phyloP scores from a whole-genome alignment of 352 stramenopile species.

The Phytopythium kandeliae region DNA sequence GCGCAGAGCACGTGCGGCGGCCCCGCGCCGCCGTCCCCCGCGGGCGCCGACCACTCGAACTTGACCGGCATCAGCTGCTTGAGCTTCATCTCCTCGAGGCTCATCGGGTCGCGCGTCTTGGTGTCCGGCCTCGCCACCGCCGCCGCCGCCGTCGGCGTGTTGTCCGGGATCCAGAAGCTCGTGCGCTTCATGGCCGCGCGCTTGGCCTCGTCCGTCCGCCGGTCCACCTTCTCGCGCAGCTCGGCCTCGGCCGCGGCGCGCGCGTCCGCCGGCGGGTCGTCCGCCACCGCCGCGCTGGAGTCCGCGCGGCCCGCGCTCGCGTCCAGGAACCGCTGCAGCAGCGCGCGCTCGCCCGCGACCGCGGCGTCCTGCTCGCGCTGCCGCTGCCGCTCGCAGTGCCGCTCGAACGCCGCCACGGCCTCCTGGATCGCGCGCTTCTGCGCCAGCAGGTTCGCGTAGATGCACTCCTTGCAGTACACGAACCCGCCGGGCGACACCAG shows the following conservation, averaged over 20 bases:
- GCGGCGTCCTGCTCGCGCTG: conserved; percentile 42
- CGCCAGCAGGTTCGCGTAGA: conserved; percentile 80
- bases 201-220: conserved; percentile 64
- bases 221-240: conserved; percentile 72
- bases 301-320: conserved; percentile 13
- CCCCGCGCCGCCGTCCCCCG: conserved; percentile 16
- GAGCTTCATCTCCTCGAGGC: conserved; percentile 74
- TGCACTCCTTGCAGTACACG: conserved; percentile 86
- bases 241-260: conserved; percentile 29
- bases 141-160: conserved; percentile 50
- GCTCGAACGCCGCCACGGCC: conserved; percentile 53
- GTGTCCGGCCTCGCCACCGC: conserved; percentile 55
- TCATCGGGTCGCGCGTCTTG: conserved; percentile 81
- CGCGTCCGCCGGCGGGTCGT: conserved; percentile 12
- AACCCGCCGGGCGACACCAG: conserved; percentile 66
- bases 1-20: conserved; percentile 52
- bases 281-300: not conserved
- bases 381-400: conserved; percentile 42
- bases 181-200: conserved; percentile 73
- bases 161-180: conserved; percentile 86
- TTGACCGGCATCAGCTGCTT: conserved; percentile 87
- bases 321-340: conserved; percentile 53
- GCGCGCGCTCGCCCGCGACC: conserved; percentile 39
- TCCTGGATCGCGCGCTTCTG: conserved; percentile 83
- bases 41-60: conserved; percentile 55